These are phyloP conservation scores for Cladobotryum protrusum DNA, from an alignment of 2,329 filamentous ascomycete genomes.

Conservation along the genomic window DNA sequence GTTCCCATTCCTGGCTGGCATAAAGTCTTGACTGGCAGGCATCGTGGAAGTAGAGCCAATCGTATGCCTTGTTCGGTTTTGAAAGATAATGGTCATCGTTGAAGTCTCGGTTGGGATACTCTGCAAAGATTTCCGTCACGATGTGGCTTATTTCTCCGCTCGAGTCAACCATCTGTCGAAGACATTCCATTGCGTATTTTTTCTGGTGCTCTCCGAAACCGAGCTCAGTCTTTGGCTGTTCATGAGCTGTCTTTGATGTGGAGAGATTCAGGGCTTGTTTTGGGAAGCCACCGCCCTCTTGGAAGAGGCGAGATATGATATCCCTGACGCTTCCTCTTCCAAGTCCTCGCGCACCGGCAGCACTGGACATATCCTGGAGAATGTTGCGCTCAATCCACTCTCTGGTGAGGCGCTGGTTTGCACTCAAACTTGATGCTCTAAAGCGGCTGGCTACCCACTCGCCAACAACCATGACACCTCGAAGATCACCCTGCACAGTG, in stretches of 20 bases:
- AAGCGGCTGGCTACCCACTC: conserved; percentile 79
- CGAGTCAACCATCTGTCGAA: conserved; percentile 71
- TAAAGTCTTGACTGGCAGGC: conserved; percentile 71
- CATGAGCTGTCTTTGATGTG: conserved; percentile 39
- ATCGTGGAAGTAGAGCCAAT: conserved; percentile 95
- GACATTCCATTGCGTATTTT: conserved; percentile 63
- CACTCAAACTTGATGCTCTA: conserved; percentile 39
- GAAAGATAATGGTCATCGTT: conserved; percentile 89
- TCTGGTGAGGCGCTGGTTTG: conserved; percentile 52
- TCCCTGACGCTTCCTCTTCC: conserved; percentile 68
- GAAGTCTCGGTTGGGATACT: conserved; percentile 81
- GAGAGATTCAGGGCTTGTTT: conserved; percentile 43
- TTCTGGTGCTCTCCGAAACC: conserved; percentile 69
- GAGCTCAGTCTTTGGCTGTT: conserved; percentile 54
- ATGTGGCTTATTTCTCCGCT: conserved; percentile 74
- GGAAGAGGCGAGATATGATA: conserved; percentile 71
- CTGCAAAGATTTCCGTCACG: conserved; percentile 74
- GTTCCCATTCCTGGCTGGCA: conserved; percentile 86
- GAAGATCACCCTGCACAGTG: conserved; percentile 65
- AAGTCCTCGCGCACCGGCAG: conserved; percentile 63
- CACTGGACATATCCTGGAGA: conserved; percentile 59
- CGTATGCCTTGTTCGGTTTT: conserved; percentile 82
- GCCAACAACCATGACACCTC: conserved; percentile 77
- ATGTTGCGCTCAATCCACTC: conserved; percentile 73
- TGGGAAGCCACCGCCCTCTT: conserved; percentile 72